phyloP scores from a whole-genome alignment of 2,329 filamentous ascomycete genomes.

The Diatrype stigma region DNA sequence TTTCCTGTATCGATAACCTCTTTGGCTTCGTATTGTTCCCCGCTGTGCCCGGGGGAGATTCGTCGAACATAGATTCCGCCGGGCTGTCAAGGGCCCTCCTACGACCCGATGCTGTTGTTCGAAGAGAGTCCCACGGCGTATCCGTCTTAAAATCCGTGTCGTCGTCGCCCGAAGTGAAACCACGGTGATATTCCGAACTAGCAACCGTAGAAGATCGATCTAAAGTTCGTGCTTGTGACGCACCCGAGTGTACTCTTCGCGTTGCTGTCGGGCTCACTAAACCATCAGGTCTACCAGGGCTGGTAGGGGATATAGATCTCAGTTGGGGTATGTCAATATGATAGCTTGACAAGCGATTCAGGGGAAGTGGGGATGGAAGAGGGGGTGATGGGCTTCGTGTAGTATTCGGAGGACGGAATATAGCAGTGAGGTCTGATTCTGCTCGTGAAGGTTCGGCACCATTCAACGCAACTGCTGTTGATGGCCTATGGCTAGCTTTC shows the following conservation, averaged over 20 bases:
- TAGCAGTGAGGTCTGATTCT: conserved; percentile 27
- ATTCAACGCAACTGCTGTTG: conserved; percentile 22
- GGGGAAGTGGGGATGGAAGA: conserved; percentile 51
- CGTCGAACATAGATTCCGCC: conserved; percentile 76
- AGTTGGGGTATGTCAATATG: conserved; percentile 49
- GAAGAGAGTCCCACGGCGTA: conserved; percentile 71
- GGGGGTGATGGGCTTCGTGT: conserved; percentile 52
- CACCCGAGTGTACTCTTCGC: conserved; percentile 23
- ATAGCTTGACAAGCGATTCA: conserved; percentile 51
- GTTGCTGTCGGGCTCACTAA: conserved; percentile 10
- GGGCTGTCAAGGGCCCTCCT: conserved; percentile 65
- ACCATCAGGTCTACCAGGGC: conserved; percentile 27
- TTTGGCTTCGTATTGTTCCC: conserved; percentile 47
- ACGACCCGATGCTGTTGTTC: conserved; percentile 65
- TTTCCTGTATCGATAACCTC: conserved; percentile 56
- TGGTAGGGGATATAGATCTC: conserved; percentile 39
- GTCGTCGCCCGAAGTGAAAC: conserved; percentile 65
- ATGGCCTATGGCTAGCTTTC: conserved; percentile 19
- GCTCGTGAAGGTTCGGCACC: conserved; percentile 22
- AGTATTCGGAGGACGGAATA: conserved; percentile 26
- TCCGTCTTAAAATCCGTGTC: conserved; percentile 78
- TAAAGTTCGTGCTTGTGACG: conserved; percentile 29
- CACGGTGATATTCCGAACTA: conserved; percentile 67
- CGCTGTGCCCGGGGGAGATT: conserved; percentile 62
- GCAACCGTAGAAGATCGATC: conserved; percentile 62